Evolutionary conservation across 164 flowering plant genomes (phyloP).

Genomic region (Kalanchoe fedtschenkoi): DNA sequence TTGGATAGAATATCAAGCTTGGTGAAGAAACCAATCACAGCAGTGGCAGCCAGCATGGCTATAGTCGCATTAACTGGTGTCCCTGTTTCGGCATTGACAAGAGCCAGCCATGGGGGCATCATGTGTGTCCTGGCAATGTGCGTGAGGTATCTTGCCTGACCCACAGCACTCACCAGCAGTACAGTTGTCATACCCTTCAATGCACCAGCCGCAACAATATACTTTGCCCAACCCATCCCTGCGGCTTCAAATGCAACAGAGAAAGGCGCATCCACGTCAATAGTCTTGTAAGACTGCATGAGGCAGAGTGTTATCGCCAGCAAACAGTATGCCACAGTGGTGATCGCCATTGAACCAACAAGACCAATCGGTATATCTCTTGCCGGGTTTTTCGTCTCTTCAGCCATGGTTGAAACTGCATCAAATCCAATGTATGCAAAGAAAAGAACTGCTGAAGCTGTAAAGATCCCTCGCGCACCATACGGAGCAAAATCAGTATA

Average conservation of each 20-base stretch:
- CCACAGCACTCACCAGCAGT: constrained; percentile 46
- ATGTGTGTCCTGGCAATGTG: constrained; percentile 63
- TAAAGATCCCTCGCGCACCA: constrained; percentile 31
- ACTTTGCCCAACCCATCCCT: constrained; percentile 67
- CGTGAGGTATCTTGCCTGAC: constrained; percentile 48
- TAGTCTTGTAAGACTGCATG: constrained; percentile 49
- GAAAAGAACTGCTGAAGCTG: constrained; percentile 48
- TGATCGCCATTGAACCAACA: constrained; percentile 53
- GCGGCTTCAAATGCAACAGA: constrained; percentile 47
- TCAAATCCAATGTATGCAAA: constrained; percentile 62
- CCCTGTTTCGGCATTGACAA: constrained; percentile 49
- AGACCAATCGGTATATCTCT: constrained; percentile 54
- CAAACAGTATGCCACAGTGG: constrained; percentile 42
- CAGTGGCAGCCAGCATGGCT: constrained; percentile 25
- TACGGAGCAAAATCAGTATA: constrained; percentile 35
- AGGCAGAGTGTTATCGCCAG: constrained; percentile 39
- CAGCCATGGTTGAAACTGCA: constrained; percentile 57
- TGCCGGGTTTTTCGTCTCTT: constrained; percentile 52
- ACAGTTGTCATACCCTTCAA: constrained; percentile 64
- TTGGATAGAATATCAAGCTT: constrained; percentile 39
- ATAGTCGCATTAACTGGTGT: constrained; percentile 62
- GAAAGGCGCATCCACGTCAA: constrained; percentile 36
- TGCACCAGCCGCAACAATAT: constrained; percentile 50
- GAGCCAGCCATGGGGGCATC: constrained; percentile 64
- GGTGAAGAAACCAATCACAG: constrained; percentile 46